Base-by-base conservation (phyloP, 495 filamentous ascomycete genomes). In the Collariella sp. region DNA sequence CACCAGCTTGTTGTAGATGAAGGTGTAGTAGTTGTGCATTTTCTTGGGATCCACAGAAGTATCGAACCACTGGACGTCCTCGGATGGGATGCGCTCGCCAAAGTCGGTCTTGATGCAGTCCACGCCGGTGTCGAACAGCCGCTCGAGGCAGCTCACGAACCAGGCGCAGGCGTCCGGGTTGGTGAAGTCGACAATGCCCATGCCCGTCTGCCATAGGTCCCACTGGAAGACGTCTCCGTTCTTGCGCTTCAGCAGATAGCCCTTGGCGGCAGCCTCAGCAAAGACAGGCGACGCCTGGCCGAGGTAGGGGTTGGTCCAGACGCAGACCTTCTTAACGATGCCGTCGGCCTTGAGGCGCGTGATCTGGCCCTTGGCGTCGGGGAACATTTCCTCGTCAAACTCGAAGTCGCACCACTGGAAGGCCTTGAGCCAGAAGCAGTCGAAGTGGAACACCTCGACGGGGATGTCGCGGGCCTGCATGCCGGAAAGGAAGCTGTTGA, bases 1-100 rank as follows among this genome's bases (percentile, higher is more conserved):
- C n/a, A 85, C 84, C 56, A 80, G 57, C 59, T 81, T 75, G 68
- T 87, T 87, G 72, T 85, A 87, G 2, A 84, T 65, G 57, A 83
- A 82, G 38, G 84, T 76, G 62, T 87, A 87, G 70, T 81, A 87
- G 63, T 88, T 88, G 69, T 87, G 85, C 83, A 87, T 87, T 54
- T 76, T 76, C 16, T 66, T 66, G 2, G 83, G 78, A 55, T 85
- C 79, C 51, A 76, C 62, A 7, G 75, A 70, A 49, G 68, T 66
- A 62, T 81, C 78, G 55, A 72, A 72, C 76, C 80, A 85, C 36
- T 72, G 60, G 11, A 87, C 77, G 56, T 82, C 78, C 22, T 73
- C 69, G n/a, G 75, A 73, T 0, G 84, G 84, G 45, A 87, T 84
- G 31, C 84, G 74, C 66, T 87, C 84, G 15, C 83, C 83, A 56